Evolutionary conservation across 108 stramenopile genomes (phyloP), one percentile per base, ranked within the genome.

Genomic region (Nitzschia inconspicua): DNA sequence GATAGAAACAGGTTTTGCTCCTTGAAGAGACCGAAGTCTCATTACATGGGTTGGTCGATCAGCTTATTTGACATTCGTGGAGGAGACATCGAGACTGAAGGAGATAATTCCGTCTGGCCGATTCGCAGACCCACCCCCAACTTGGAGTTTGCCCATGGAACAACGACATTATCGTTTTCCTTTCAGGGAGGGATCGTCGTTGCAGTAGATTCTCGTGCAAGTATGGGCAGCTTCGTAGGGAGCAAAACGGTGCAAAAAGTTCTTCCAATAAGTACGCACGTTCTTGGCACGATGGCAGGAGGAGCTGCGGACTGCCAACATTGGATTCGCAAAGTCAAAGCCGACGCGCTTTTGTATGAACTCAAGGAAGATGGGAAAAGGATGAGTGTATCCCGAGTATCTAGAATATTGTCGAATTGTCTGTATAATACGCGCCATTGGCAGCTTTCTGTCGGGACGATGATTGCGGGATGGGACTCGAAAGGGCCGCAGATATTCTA

Each of bases 201-300:
- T 22, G 89, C 89, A 7, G 89, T 94, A 6, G 93, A 94, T 66
- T 89, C 88, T 20, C 50, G 93, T 7, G 93, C 93, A 35, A 89
- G 88, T 60, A 64, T 94, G 50, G 93, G 93, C n/a, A 84, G 72
- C 57, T 94, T 94, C 69, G 88, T 94, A 10, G 88, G 93, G 0
- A 83, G 81, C 40, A 91, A 91, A 60, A 89, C 89, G 8, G 72
- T 72, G 0, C 84, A 94, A 60, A 94, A 94, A 59, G 88, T 91
- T 1, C 71, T 94, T 35, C 92, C 92, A 14, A 76, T 94, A 4
- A 84, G 81, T 66, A 66, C 75, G 52, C 77, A 81, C 44, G 82
- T 90, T 11, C 47, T 94, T 3, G 93, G 89, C 23, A 94, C 93
- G 7, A 94, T 94, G 93, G 93, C 93, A 18, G 93, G 93, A 14